Percentiles rank a stretch among this genome's conserved stretches.
These are phyloP conservation scores for Paraurostyla sp. DNA, from an alignment of 73 alveolate species.

Conservation along the genomic window DNA sequence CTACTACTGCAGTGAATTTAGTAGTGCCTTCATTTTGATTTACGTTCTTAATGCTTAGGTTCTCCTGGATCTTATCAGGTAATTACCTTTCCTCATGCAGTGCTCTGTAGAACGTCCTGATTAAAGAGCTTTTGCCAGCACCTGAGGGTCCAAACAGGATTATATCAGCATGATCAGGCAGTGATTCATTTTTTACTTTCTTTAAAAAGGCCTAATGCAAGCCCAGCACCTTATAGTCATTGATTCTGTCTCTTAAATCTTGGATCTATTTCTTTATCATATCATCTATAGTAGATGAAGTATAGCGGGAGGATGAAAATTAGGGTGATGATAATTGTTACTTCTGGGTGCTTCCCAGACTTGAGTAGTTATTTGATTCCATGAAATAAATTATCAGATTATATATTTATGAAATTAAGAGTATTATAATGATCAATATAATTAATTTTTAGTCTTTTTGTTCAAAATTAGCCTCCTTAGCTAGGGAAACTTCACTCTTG, in stretches of 20 bases:
- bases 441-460: too few species aligned
- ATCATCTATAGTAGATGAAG: conserved; percentile 34
- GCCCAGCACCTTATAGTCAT: conserved; percentile 19
- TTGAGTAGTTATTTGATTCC: neutral
- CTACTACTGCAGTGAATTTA: conserved; percentile 46
- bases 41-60: conserved; percentile 39
- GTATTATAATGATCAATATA: too few species aligned
- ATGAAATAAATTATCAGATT: too few species aligned
- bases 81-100: conserved; percentile 30
- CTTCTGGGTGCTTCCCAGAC: neutral
- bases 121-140: conserved; percentile 78
- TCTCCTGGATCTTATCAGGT: conserved; percentile 49
- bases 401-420: too few species aligned
- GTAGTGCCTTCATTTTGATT: conserved; percentile 70
- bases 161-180: conserved; percentile 78
- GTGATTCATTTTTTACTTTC: neutral
- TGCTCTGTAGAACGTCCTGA: conserved; percentile 82
- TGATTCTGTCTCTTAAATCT: conserved; percentile 48
- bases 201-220: neutral
- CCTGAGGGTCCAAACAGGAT: conserved; percentile 84
- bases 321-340: conserved; percentile 42
- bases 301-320: neutral
- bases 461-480: too few species aligned
- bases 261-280: conserved; percentile 36
- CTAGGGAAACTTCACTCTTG: too few species aligned